Base-by-base conservation (phyloP, 179 eudicot genomes). In the Spergularia azorica region DNA sequence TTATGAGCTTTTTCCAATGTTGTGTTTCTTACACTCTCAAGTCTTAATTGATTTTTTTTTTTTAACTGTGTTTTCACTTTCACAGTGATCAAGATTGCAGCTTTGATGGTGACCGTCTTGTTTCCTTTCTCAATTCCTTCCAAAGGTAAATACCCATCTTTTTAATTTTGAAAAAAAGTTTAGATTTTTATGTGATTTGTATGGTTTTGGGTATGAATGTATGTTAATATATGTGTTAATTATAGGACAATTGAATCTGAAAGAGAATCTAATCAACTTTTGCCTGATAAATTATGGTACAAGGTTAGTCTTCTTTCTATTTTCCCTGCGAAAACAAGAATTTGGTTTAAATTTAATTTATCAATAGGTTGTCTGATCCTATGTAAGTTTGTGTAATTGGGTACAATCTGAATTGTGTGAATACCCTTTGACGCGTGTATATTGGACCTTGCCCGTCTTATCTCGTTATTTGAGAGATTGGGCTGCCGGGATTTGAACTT, bases 221-320 rank as follows among this genome's bases (percentile, higher is more conserved):
- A 8, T 70, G 20, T 15, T 43, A 43, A 43, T 57, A 14, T 57
- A 26, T 26, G 32, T 26, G 15, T 46, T 52, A 8, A 70, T 70
- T 70, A 38, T 87, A 92, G 93, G 80, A 85, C 75, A 74, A 83
- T 89, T 39, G 89, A 90, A 70, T 76, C 83, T 10, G 85, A 89
- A 46, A 86, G 92, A 80, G 59, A 36, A 11, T 65, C 78, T 52
- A 87, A 88, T 78, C 41, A 74, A 74, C 50, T 70, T 32, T 78
- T 91, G 75, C 91, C 91, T 72, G 79, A 87, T 46, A 91, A 90
- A 79, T 75, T 93, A 36, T 93, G 97, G 96, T 71, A 88, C 43
- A 93, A 93, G 95, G 95, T 92, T 65, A 71, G 63, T n/a, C 13
- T 15, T 71, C 57, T 73, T 39, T 46, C 12, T 48, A 9, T 55